Percentiles rank a stretch among this genome's conserved stretches.
Conservation (phyloP, 768 basidiomycete species). For the Leccinum obscurum region DNA sequence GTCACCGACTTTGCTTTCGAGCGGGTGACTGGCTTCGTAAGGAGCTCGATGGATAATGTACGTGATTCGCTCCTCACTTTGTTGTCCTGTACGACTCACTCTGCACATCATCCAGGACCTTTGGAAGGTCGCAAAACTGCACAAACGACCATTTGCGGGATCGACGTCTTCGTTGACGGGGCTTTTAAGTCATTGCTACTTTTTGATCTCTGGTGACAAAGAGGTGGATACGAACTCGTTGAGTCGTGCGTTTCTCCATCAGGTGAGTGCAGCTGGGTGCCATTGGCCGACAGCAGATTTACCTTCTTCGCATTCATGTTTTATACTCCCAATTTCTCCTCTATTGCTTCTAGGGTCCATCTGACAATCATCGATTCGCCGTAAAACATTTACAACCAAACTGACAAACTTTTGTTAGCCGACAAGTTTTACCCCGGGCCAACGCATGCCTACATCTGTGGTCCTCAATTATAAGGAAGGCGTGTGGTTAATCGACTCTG, state of each 20-base stretch:
- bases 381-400: not conserved
- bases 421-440: constrained; percentile 70
- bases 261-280: constrained; percentile 44
- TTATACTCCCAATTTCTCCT: not conserved
- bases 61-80: constrained; percentile 13
- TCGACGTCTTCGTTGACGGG: constrained; percentile 90
- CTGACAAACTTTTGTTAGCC: constrained; percentile 40
- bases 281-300: not conserved
- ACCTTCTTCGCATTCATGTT: not conserved
- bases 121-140: constrained; percentile 53
- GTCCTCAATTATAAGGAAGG: constrained; percentile 65
- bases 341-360: not conserved
- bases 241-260: constrained; percentile 55
- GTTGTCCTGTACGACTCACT: not conserved
- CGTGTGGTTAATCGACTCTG: constrained; percentile 65
- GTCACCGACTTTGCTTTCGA: constrained; percentile 86
- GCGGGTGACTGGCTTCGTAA: constrained; percentile 68
- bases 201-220: constrained; percentile 75
- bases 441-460: constrained; percentile 74
- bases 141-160: constrained; percentile 68
- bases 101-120: constrained; percentile 52
- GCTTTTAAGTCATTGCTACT: constrained; percentile 85
- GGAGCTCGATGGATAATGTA: constrained; percentile 76
- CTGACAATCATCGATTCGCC: not conserved
- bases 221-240: constrained; percentile 60